These are phyloP conservation scores for Rubroboletus pulcherrimus DNA, from an alignment of 768 basidiomycete genomes.

Conservation along the genomic window DNA sequence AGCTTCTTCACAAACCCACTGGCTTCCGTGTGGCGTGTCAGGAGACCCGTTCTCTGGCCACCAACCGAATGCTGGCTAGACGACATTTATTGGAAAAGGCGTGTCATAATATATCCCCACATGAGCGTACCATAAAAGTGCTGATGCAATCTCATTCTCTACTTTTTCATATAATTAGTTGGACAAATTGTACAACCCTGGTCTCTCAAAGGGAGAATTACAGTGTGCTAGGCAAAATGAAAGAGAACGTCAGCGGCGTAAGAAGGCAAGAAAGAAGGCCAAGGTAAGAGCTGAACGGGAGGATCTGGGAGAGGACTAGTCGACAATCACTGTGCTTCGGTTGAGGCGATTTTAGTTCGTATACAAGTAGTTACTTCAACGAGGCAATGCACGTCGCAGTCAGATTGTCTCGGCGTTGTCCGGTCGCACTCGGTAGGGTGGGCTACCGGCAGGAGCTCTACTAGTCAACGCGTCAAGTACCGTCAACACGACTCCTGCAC, in stretches of 20 bases:
- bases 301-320: slow-evolving; percentile 12
- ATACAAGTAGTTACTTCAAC: background rate
- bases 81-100: slow-evolving; percentile 73
- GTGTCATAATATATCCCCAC: slow-evolving; percentile 35
- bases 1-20: slow-evolving; percentile 84
- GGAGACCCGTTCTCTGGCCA: slow-evolving; percentile 77
- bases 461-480: background rate
- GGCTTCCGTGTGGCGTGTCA: slow-evolving; percentile 86
- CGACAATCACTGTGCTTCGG: background rate
- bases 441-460: background rate
- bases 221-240: slow-evolving; percentile 70
- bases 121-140: slow-evolving; percentile 3
- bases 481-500: background rate
- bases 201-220: slow-evolving; percentile 67
- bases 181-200: slow-evolving; percentile 70
- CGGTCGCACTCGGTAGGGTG: slow-evolving; percentile 11
- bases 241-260: slow-evolving; percentile 67
- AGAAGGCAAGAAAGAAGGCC: slow-evolving; percentile 75
- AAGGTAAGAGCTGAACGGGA: slow-evolving; percentile 27
- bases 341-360: background rate
- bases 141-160: slow-evolving; percentile 17
- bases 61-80: slow-evolving; percentile 78
- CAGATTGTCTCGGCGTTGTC: background rate
- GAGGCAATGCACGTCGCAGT: background rate
- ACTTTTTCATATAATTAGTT: slow-evolving; percentile 42